These are phyloP conservation scores for Tylopilus felleus DNA, from an alignment of 768 basidiomycete genomes.

Conservation along the genomic window DNA sequence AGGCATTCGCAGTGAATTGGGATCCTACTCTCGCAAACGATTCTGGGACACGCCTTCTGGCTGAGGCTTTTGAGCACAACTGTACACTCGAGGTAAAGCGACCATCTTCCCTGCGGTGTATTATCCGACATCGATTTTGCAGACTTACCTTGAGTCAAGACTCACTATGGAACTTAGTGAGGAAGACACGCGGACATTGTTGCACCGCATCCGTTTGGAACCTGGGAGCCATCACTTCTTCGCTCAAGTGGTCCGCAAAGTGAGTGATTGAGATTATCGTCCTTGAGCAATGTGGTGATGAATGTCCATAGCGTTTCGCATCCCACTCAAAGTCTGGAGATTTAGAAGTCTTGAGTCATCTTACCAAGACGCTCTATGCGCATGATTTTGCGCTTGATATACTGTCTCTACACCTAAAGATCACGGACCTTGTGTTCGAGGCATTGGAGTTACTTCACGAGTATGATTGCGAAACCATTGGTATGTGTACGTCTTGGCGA, in stretches of 20 bases:
- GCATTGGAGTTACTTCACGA: slow-evolving; percentile 61
- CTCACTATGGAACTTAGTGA: slow-evolving; percentile 47
- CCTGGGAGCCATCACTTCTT: slow-evolving; percentile 55
- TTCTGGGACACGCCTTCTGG: slow-evolving; percentile 44
- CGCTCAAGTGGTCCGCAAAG: slow-evolving; percentile 54
- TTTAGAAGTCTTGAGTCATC: slow-evolving; percentile 63
- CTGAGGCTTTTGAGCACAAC: slow-evolving; percentile 62
- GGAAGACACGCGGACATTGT: slow-evolving; percentile 34
- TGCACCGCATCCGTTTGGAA: slow-evolving; percentile 51
- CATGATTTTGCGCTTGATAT: slow-evolving; percentile 63
- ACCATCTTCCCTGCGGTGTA: background rate
- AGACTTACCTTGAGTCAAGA: slow-evolving; percentile 53
- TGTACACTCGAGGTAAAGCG: slow-evolving; percentile 52
- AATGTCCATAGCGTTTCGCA: slow-evolving; percentile 51
- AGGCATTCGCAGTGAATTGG: slow-evolving; percentile 46
- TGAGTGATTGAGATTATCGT: slow-evolving; percentile 28
- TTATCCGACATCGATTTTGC: slow-evolving; percentile 6
- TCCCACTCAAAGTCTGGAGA: slow-evolving; percentile 51
- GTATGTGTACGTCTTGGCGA: slow-evolving; percentile 38
- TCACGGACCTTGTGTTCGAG: slow-evolving; percentile 63
- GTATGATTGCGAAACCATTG: slow-evolving; percentile 79
- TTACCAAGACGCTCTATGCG: slow-evolving; percentile 64
- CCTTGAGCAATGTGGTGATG: background rate
- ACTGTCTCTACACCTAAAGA: slow-evolving; percentile 60
- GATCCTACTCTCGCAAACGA: slow-evolving; percentile 53